Conservation (phyloP, 2,329 filamentous ascomycete species). For the Fusarium gaditjirri region DNA sequence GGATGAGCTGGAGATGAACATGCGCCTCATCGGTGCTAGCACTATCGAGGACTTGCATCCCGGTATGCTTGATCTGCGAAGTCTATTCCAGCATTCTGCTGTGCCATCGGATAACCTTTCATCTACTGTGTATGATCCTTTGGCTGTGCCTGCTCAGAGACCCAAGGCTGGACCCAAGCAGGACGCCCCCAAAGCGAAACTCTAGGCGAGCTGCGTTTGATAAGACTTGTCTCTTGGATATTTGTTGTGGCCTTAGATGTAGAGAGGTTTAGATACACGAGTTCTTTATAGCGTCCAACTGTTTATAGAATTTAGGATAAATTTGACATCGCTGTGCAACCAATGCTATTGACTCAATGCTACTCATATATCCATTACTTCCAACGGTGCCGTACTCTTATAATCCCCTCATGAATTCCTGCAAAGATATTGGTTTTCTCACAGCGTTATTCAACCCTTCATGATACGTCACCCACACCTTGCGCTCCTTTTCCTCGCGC, state of each 20-base stretch:
- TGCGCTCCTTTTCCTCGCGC: conserved; percentile 58
- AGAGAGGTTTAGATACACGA: conserved; percentile 32
- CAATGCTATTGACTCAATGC: neutral
- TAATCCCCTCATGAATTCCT: conserved; percentile 78
- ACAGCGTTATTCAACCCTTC: conserved; percentile 95
- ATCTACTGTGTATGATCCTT: conserved; percentile 62
- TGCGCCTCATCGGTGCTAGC: conserved; percentile 88
- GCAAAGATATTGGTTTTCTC: conserved; percentile 83
- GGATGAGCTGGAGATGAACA: conserved; percentile 99
- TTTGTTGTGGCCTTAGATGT: conserved; percentile 22
- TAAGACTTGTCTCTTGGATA: conserved; percentile 5
- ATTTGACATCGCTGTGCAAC: conserved; percentile 25
- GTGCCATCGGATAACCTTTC: conserved; percentile 62
- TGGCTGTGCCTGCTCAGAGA: conserved; percentile 63
- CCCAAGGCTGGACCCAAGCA: conserved; percentile 48
- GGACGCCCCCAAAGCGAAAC: conserved; percentile 52
- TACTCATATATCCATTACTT: neutral
- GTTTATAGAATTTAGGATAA: conserved; percentile 4
- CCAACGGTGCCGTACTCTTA: conserved; percentile 46
- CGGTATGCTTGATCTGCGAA: conserved; percentile 80
- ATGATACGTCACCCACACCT: conserved; percentile 89
- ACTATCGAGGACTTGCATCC: conserved; percentile 82
- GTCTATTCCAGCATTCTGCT: conserved; percentile 66
- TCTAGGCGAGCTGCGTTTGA: conserved; percentile 50
- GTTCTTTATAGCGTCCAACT: conserved; percentile 20